Base-by-base conservation (phyloP, 805 yeast species). In the Tetrapisispora iriomotensis region DNA sequence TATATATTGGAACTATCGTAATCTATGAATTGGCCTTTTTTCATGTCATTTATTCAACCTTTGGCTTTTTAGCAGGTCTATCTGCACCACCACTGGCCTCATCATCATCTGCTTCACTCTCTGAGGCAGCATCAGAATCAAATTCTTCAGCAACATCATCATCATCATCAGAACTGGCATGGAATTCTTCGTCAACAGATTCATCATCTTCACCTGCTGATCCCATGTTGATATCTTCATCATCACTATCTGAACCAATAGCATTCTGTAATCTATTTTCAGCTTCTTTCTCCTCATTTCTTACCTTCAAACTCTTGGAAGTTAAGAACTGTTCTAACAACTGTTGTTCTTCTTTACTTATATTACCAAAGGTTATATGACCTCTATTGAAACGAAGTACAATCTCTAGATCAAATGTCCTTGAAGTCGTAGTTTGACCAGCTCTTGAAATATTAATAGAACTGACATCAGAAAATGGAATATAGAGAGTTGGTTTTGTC, bases 351-450 rank as follows among this genome's bases (percentile, higher is more conserved):
- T 85, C 96, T 58, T 86, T 77, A 45, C 80, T 80, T 49, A 92
- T 82, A 54, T 84, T 85, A 47, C 95, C 94, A 61, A 92, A 90
- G 29, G 78, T 77, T 49, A 88, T 92, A 13, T 84, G 69, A 37
- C 76, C 79, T 34, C 71, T 68, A 30, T 81, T 78, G 29, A 76
- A 73, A 46, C 80, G 73, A 42, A 88, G 65, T 22, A 70, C 70
- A 38, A 92, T 75, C 49, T 90, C 92, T 65, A 92, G 66, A 62
- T 92, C 99, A 62, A 92, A 92, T 0, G 97, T 92, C 56, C 95
- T 77, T 23, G 94, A 81, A 1, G 85, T 71, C 1, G 77, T 73
- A 1, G 87, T 78, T 34, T 77, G 76, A 8, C 95, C 95, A 8
- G 92, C 83, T 62, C 99, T 79, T 4, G 96, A 82, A 66, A 92